These are phyloP conservation scores for Melastoma malabathricum DNA, from an alignment of 345 rosid species.

Conservation along the genomic window DNA sequence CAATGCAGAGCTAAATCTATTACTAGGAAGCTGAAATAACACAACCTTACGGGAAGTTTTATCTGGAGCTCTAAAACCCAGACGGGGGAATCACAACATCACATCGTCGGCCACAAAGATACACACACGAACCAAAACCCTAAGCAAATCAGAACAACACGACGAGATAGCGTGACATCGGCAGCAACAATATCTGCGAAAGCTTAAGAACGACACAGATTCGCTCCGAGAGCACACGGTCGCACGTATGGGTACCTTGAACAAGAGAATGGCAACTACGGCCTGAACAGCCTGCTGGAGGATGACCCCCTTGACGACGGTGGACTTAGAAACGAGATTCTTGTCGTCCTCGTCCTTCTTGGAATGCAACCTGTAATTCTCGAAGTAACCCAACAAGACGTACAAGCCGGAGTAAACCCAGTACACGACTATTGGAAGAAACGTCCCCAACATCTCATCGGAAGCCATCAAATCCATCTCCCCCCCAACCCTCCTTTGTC, in stretches of 20 bases:
- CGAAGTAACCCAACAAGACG: slow-evolving; percentile 29
- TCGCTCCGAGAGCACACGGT: neutral
- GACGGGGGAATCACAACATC: too few species aligned
- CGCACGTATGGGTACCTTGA: slow-evolving; percentile 25
- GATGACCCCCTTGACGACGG: slow-evolving; percentile 76
- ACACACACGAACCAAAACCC: too few species aligned
- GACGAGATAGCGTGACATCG: too few species aligned
- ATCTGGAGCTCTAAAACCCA: too few species aligned
- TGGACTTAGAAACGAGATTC: slow-evolving; percentile 55
- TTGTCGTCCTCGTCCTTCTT: slow-evolving; percentile 67
- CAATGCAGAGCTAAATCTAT: too few species aligned
- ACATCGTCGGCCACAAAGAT: too few species aligned
- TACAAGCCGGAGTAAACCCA: slow-evolving; percentile 83
- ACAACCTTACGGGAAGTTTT: too few species aligned
- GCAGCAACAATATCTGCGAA: neutral
- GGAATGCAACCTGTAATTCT: slow-evolving; percentile 66
- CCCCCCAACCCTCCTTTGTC: neutral
- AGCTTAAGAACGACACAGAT: neutral
- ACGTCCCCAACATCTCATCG: slow-evolving; percentile 65
- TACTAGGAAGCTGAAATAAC: too few species aligned
- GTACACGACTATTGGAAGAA: slow-evolving; percentile 60
- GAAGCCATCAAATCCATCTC: slow-evolving; percentile 51
- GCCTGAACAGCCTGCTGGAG: slow-evolving; percentile 73
- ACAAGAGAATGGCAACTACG: slow-evolving; percentile 58
- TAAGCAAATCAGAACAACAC: neutral